A percentile compares a stretch with the other conserved stretches of the same genome.
Evolutionary conservation across 352 stramenopile genomes (phyloP).

Genomic region (Thalassiosira ordinaria): DNA sequence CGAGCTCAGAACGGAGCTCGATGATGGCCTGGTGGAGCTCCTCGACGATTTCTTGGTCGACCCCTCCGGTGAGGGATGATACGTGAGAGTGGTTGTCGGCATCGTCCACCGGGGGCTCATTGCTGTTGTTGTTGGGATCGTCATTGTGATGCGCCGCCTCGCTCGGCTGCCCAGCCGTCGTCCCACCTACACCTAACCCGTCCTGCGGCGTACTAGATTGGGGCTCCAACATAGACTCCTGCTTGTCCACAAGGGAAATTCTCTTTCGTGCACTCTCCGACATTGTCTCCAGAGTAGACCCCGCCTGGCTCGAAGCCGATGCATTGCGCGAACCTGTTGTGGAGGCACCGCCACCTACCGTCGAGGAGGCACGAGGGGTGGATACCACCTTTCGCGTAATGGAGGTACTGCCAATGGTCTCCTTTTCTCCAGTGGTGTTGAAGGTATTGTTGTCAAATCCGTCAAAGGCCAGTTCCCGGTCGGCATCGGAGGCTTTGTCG

Average conservation of each 20-base stretch:
- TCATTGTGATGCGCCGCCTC: too few relatives aligned
- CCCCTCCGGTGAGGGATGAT: slow-evolving; percentile 79
- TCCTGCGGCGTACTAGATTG: slow-evolving; percentile 14
- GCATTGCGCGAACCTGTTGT: not conserved
- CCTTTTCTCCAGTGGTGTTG: too few relatives aligned
- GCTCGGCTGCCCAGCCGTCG: not conserved
- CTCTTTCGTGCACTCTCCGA: slow-evolving; percentile 55
- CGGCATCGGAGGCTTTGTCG: slow-evolving; percentile 33
- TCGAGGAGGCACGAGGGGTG: too few relatives aligned
- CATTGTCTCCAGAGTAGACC: too few relatives aligned
- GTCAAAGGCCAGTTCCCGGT: slow-evolving; percentile 49
- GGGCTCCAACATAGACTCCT: slow-evolving; percentile 60
- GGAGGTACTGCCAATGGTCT: slow-evolving; percentile 6
- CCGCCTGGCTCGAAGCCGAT: too few relatives aligned
- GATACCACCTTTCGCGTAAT: too few relatives aligned
- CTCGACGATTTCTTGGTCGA: slow-evolving; percentile 86
- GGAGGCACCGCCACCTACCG: too few relatives aligned
- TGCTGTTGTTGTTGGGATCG: too few relatives aligned
- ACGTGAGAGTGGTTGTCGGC: slow-evolving; percentile 68
- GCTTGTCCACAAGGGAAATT: slow-evolving; percentile 48
- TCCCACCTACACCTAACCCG: not conserved
- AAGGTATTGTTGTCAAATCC: slow-evolving; percentile 17
- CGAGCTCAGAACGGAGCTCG: slow-evolving; percentile 73
- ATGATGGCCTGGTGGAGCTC: slow-evolving; percentile 82
- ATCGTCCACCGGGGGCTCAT: slow-evolving; percentile 8